phyloP scores from a whole-genome alignment of 75 land plant genomes.

The Selaginella tamariscina region DNA sequence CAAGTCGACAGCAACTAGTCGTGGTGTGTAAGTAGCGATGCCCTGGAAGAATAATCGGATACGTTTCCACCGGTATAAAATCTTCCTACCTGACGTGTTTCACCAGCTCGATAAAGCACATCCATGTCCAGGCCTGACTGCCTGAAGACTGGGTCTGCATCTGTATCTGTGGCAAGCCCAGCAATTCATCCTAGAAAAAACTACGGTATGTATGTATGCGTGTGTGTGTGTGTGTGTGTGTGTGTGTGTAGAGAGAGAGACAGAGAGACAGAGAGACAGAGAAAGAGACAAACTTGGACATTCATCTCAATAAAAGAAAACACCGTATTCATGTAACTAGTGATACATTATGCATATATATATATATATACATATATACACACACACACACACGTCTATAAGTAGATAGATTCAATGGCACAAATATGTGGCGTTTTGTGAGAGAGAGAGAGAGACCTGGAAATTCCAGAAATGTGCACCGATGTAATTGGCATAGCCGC shows the following conservation, averaged over 20 bases:
- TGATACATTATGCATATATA: neutral
- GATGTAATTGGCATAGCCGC: slow-evolving; percentile 47
- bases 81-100: slow-evolving; percentile 47
- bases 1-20: slow-evolving; percentile 57
- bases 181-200: slow-evolving; percentile 64
- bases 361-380: neutral
- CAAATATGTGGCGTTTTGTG: too few species aligned
- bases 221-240: too few species aligned
- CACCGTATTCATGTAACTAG: neutral
- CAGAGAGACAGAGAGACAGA: neutral
- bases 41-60: slow-evolving; percentile 39
- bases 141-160: slow-evolving; percentile 36
- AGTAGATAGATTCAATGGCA: too few species aligned
- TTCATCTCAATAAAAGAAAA: too few species aligned
- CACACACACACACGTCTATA: neutral
- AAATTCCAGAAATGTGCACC: slow-evolving; percentile 99
- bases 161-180: slow-evolving; percentile 57
- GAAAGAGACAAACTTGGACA: slow-evolving; percentile 5
- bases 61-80: neutral
- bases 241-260: slow-evolving; percentile 1
- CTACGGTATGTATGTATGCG: too few species aligned
- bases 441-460: slow-evolving; percentile 38
- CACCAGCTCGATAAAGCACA: slow-evolving; percentile 79
- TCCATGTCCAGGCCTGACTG: slow-evolving; percentile 51
- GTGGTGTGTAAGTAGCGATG: slow-evolving; percentile 59